Evolutionary conservation across 83 land plant genomes (phyloP).

Genomic region (Thuja plicata): DNA sequence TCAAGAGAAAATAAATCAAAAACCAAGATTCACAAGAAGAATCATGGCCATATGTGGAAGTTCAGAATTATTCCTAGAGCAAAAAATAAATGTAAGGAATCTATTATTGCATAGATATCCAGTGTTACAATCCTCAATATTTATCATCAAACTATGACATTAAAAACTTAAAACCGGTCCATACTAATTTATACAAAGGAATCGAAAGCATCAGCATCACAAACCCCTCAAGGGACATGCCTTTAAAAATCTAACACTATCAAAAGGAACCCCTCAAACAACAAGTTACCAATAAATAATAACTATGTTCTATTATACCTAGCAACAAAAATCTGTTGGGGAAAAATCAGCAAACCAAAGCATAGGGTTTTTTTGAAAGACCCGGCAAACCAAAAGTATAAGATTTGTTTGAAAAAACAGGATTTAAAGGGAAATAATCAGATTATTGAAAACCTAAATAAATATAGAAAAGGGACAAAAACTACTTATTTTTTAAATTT

Average conservation of each 20-base stretch:
- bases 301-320: not conserved
- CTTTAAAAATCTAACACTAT: not conserved
- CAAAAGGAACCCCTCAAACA: not conserved
- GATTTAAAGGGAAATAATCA: too few species aligned
- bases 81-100: slow-evolving; percentile 4
- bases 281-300: not conserved
- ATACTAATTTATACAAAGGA: not conserved
- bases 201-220: not conserved
- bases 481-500: too few species aligned
- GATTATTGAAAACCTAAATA: too few species aligned
- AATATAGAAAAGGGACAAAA: too few species aligned
- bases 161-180: too few species aligned
- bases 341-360: too few species aligned
- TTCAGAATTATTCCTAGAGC: not conserved
- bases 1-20: not conserved
- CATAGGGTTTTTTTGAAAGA: too few species aligned
- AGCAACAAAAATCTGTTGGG: too few species aligned
- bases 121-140: not conserved
- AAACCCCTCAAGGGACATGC: not conserved
- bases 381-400: too few species aligned
- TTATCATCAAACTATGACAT: not conserved
- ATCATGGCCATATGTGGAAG: not conserved
- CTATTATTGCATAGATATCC: not conserved
- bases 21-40: not conserved
- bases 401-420: too few species aligned